Percentiles rank a stretch among this genome's conserved stretches.
phyloP scores from a whole-genome alignment of 1,139 yeast genomes.

The Meyerozyma elateridarum region DNA sequence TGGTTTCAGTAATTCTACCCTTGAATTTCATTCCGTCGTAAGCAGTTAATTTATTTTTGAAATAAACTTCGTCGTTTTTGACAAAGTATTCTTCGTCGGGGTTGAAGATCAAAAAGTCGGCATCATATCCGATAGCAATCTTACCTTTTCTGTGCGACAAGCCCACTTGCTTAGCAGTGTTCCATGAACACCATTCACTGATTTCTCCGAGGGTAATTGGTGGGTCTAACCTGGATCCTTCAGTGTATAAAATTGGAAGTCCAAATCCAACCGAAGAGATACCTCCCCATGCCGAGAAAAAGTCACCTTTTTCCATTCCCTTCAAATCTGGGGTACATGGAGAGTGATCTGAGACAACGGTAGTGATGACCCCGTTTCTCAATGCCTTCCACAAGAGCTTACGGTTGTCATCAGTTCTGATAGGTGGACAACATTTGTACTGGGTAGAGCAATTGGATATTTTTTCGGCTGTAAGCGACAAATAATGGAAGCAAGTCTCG shows the following conservation, averaged over 20 bases:
- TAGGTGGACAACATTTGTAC: constrained; percentile 94
- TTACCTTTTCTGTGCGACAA: constrained; percentile 67
- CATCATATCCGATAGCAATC: constrained; percentile 71
- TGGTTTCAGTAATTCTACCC: constrained; percentile 76
- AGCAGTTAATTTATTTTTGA: constrained; percentile 85
- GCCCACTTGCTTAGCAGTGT: constrained; percentile 85
- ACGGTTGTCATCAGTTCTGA: constrained; percentile 69
- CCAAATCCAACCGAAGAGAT: constrained; percentile 91
- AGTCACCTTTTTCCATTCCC: constrained; percentile 77
- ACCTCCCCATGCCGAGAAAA: constrained; percentile 97
- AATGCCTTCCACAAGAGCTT: constrained; percentile 74
- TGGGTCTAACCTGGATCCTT: constrained; percentile 52
- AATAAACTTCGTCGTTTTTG: constrained; percentile 55
- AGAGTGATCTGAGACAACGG: constrained; percentile 92
- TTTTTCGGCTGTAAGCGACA: constrained; percentile 69
- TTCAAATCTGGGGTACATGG: constrained; percentile 93
- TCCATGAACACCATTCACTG: constrained; percentile 71
- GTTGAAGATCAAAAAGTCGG: constrained; percentile 82
- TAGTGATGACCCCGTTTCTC: constrained; percentile 58
- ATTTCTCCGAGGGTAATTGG: constrained; percentile 59
- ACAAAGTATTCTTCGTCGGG: constrained; percentile 52
- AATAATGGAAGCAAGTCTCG: constrained; percentile 92
- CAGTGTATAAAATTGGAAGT: constrained; percentile 73
- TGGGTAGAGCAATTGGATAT: constrained; percentile 75
- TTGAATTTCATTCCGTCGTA: constrained; percentile 64